These are phyloP conservation scores for Lactarius sp. DNA, from an alignment of 768 basidiomycete genomes.

Conservation along the genomic window DNA sequence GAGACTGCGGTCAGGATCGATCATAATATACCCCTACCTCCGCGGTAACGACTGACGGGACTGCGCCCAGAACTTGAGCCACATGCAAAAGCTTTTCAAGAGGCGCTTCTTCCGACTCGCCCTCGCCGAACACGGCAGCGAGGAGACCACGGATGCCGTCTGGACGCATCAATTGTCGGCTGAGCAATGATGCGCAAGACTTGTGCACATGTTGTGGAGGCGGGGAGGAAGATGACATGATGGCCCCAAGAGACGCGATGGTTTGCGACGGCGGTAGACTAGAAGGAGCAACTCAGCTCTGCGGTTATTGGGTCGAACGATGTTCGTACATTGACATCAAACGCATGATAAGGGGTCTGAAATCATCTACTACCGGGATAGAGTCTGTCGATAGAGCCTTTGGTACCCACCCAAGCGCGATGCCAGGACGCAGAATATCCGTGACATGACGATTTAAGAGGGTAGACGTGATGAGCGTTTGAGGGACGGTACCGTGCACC, in stretches of 20 bases:
- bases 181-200: conserved; percentile 58
- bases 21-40: conserved; percentile 41
- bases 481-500: conserved; percentile 43
- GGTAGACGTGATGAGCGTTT: conserved; percentile 56
- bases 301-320: neutral
- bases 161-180: conserved; percentile 63
- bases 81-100: conserved; percentile 73
- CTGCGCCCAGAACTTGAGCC: conserved; percentile 54
- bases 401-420: conserved; percentile 72
- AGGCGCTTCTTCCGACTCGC: conserved; percentile 50
- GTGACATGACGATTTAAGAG: conserved; percentile 53
- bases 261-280: conserved; percentile 64
- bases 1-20: neutral
- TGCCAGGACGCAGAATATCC: conserved; percentile 55
- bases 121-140: conserved; percentile 63
- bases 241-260: conserved; percentile 57
- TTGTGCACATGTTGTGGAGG: conserved; percentile 50
- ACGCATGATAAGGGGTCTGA: conserved; percentile 50
- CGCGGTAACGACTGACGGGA: conserved; percentile 51
- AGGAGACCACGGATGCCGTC: conserved; percentile 68
- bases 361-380: conserved; percentile 39
- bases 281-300: conserved; percentile 17
- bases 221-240: conserved; percentile 41
- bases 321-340: conserved; percentile 57
- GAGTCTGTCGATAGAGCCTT: conserved; percentile 41